Conservation (phyloP, 768 basidiomycete species). For the Dentipellis sp. region DNA sequence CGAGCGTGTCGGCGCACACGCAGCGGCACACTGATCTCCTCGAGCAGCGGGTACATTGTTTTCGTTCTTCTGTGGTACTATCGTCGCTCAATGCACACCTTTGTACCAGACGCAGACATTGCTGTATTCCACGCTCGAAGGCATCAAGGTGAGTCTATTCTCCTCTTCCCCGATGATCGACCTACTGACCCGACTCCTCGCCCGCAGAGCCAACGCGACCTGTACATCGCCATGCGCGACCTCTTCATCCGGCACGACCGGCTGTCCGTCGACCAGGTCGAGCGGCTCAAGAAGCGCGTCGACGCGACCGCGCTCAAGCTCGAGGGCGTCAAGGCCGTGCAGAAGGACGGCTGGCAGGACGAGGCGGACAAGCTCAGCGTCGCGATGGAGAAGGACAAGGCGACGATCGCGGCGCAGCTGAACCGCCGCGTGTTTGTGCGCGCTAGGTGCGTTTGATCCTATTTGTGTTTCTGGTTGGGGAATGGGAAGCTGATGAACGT, state of each 20-base stretch:
- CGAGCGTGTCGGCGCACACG: slow-evolving; percentile 55
- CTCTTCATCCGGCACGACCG: slow-evolving; percentile 82
- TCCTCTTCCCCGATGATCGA: background rate
- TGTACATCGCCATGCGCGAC: slow-evolving; percentile 83
- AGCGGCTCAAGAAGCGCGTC: slow-evolving; percentile 79
- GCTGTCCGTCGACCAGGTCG: slow-evolving; percentile 83
- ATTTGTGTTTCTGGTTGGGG: background rate
- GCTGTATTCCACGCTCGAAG: slow-evolving; percentile 63
- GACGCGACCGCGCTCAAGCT: slow-evolving; percentile 69
- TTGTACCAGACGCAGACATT: slow-evolving; percentile 54
- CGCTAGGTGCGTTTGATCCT: slow-evolving; percentile 49
- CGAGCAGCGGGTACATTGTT: slow-evolving; percentile 54
- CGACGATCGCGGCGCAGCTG: slow-evolving; percentile 63
- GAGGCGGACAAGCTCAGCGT: slow-evolving; percentile 71
- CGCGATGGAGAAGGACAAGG: slow-evolving; percentile 79
- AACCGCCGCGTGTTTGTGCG: slow-evolving; percentile 81
- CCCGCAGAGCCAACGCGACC: slow-evolving; percentile 63
- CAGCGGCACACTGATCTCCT: slow-evolving; percentile 66
- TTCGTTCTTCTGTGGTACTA: no score
- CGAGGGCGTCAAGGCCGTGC: slow-evolving; percentile 56
- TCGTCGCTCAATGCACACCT: no score
- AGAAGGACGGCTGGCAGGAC: slow-evolving; percentile 80
- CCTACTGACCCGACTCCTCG: background rate
- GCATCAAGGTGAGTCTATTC: slow-evolving; percentile 50
- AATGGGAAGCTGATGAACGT: background rate